These are phyloP conservation scores for Parsonsia alboflavescens DNA, from an alignment of 257 asterid species.

Conservation along the genomic window DNA sequence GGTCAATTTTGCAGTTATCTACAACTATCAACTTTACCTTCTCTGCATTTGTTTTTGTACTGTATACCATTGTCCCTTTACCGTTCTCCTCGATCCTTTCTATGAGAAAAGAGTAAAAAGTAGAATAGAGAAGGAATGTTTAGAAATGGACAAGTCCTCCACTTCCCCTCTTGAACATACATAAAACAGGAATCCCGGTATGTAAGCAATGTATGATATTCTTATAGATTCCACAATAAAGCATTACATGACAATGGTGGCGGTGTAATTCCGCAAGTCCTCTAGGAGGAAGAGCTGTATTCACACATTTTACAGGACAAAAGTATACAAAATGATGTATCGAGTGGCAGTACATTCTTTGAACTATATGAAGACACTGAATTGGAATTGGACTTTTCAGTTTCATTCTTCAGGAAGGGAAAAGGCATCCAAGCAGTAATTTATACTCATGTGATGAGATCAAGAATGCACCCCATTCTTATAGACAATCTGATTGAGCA, in stretches of 20 bases:
- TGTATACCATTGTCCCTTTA: background rate
- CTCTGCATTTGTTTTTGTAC: background rate
- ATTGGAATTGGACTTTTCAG: background rate
- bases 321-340: too few relatives aligned
- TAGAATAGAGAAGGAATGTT: too few relatives aligned
- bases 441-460: background rate
- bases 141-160: too few relatives aligned
- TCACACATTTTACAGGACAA: background rate
- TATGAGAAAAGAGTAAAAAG: too few relatives aligned
- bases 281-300: background rate
- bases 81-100: too few relatives aligned
- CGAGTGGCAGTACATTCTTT: too few relatives aligned
- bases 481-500: background rate
- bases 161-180: too few relatives aligned
- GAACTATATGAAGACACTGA: too few relatives aligned
- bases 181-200: too few relatives aligned
- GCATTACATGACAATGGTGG: background rate
- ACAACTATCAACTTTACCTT: background rate
- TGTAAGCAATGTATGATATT: background rate
- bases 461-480: background rate
- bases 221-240: background rate
- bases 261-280: background rate
- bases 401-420: background rate
- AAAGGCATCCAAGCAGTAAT: background rate
- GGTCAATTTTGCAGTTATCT: background rate